Base-by-base conservation (phyloP, 1,284 basidiomycete species). In the Termitomyces sp. region DNA sequence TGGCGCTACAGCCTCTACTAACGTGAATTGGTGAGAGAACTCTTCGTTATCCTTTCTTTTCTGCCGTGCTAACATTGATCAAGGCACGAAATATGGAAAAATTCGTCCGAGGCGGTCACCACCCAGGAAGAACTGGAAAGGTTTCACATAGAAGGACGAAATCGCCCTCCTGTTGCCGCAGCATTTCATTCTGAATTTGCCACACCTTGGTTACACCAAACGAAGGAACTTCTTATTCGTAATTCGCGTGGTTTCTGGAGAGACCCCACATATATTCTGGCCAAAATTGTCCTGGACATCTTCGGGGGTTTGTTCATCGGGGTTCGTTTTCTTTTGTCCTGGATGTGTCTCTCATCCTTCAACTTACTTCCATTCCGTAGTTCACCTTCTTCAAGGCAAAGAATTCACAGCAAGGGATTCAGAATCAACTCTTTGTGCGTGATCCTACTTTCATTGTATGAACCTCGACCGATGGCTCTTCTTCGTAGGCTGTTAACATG, bases 371-470 rank as follows among this genome's bases (percentile, higher is more conserved):
- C 28, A 15, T 19, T 21, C 45, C 17, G 1, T 26, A 59, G 5
- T 83, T 85, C 61, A 81, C 82, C 0, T 85, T 90, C 75, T 90
- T 79, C 76, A 77, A 82, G 57, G 72, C 84, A 1, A 79, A 80
- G 57, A 73, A 79, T 54, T 76, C 78, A 0, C 76, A 82, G 47
- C 82, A 85, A 60, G 87, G 83, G 34, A 82, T 80, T 1, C 89
- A 91, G 68, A 86, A 88, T 68, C 85, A 88, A 68, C 78, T 91
- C 44, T 90, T 91, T 65, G 80, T 75, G 54, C 52, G 72, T 66
- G 38, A 26, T 10, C 7, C 24, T n/a, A 10, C 10, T 21, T 5
- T 21, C 6, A 19, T 52, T 3, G 17, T 17, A 7, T 8, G 12
- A 19, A 9, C 15, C 2, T 15, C 12, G 10, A 34, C 15, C 15